Base-by-base conservation (phyloP, 805 yeast species). In the Schwanniomyces occidentalis region DNA sequence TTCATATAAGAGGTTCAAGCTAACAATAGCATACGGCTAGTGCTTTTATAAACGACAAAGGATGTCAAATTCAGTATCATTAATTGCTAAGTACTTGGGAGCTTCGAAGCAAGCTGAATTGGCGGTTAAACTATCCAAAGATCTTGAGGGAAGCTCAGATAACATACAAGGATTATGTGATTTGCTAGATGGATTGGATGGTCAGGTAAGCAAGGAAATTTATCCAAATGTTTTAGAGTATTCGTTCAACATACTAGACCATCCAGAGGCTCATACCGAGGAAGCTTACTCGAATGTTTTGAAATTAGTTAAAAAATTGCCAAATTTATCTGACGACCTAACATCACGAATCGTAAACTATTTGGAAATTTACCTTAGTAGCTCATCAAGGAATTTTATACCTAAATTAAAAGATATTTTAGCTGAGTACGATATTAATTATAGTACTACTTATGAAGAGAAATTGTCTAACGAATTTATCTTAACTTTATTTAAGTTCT, bases 401-500 rank as follows among this genome's bases (percentile, higher is more conserved):
- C 48, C 49, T 7, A 48, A 40, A 4, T 37, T 46, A 15, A 40
- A 36, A 24, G 19, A 27, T 1, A 19, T 41, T 5, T 32, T 51
- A 4, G n/a, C n/a, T n/a, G 33, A 13, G 1, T 19, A 18, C 14
- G 15, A 20, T 12, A 19, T 30, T 3, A 18, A 26, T 7, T 17
- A 14, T 7, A 8, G n/a, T 8, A 20, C 12, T n/a, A 2, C 30
- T 9, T 13, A 17, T 32, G 30, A 6, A 12, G 32, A 32, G 10
- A 51, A 44, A 10, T 9, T 40, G 5, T 39, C 39, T 6, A 27
- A 40, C n/a, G 52, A 46, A 2, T 34, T 40, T 24, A 17, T 54
- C 15, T 12, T 44, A 9, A 35, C 48, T 12, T 34, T 69, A 2
- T 48, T 76, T 12, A 36, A 51, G 10, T 61, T 73, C 27, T 46